Base-by-base conservation (phyloP, 2,329 filamentous ascomycete genomes). In the Exophiala sideris region DNA sequence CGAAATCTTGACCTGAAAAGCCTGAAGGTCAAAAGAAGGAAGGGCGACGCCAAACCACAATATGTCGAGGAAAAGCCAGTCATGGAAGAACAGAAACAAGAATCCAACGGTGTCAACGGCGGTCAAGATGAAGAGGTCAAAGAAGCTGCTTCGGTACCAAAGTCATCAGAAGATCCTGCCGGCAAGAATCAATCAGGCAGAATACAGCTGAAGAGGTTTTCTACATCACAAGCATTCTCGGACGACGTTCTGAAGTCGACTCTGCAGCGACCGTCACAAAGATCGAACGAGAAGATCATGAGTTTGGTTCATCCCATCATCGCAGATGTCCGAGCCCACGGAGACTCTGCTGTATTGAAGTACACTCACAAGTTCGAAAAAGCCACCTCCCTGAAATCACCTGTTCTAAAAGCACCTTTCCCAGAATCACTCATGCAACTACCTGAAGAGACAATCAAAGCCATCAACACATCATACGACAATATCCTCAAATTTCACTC, bases 291-390 rank as follows among this genome's bases (percentile, higher is more conserved):
- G 18, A 84, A 88, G 54, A 96, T 99, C 62, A 85, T 97, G 75
- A 85, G 85, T 60, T 92, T 97, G 48, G 89, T 96, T 55, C 84
- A 83, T 34, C 94, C 94, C 1, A 99, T 99, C 65, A 90, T 99
- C 66, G 84, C 92, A 54, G 88, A 91, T 45, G 87, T 99, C 51
- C 88, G 86, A 52, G 79, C 83, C 40, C 84, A 88, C 33, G 94
- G 94, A 49, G 94, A 99, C 72, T 87, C 87, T 65, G 91, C 90
- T 2, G 79, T 99, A 20, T 80, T 99, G 41, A 87, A 88, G 47
- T 97, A 96, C 72, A 97, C 94, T 1, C 91, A 96, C 80, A 96
- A 95, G 71, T 99, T 99, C 64, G 94, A 99, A 69, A 96, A 92
- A 75, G 94, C 92, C 1, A 95, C 89, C 0, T 92, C 89, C 2